Evolutionary conservation across 495 filamentous ascomycete genomes (phyloP).

Genomic region (Neurospora sp.): DNA sequence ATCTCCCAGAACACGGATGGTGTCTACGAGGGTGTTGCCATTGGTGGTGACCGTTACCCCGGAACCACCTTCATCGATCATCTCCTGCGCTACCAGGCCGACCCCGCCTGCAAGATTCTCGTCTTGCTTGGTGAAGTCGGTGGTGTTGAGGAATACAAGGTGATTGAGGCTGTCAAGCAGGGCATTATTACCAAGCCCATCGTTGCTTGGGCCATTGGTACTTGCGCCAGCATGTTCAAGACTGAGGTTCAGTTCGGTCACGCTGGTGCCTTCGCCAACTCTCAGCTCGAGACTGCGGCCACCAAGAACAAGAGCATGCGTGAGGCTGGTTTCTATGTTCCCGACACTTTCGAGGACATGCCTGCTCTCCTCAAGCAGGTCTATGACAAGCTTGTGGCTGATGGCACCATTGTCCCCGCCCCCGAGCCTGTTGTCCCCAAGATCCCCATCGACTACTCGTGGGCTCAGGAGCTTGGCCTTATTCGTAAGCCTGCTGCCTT

Average conservation of each 20-base stretch:
- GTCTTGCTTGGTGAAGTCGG: slow-evolving; percentile 94
- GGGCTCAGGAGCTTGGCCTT: slow-evolving; percentile 97
- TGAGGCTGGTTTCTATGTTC: slow-evolving; percentile 84
- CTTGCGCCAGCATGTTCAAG: slow-evolving; percentile 99
- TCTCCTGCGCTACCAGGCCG: slow-evolving; percentile 84
- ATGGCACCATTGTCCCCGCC: slow-evolving; percentile 73
- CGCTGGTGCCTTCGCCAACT: slow-evolving; percentile 97
- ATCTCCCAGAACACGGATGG: slow-evolving; percentile 89
- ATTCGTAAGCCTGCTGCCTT: slow-evolving; percentile 99
- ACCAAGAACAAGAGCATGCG: slow-evolving; percentile 94
- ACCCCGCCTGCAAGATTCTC: slow-evolving; percentile 95
- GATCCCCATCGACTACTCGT: slow-evolving; percentile 99
- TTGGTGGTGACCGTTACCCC: slow-evolving; percentile 97
- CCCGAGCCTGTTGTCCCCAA: slow-evolving; percentile 90
- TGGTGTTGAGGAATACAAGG: slow-evolving; percentile 99
- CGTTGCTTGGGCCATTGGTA: slow-evolving; percentile 98
- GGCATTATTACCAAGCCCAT: slow-evolving; percentile 95
- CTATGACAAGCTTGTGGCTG: slow-evolving; percentile 74
- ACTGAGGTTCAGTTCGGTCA: slow-evolving; percentile 99
- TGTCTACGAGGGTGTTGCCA: slow-evolving; percentile 97
- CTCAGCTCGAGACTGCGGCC: slow-evolving; percentile 91
- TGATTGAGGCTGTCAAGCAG: slow-evolving; percentile 93
- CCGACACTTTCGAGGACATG: slow-evolving; percentile 94
- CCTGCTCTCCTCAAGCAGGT: slow-evolving; percentile 62
- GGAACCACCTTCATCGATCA: slow-evolving; percentile 99